phyloP scores from a whole-genome alignment of 2,329 filamentous ascomycete genomes.

The Mariannaea elegans region DNA sequence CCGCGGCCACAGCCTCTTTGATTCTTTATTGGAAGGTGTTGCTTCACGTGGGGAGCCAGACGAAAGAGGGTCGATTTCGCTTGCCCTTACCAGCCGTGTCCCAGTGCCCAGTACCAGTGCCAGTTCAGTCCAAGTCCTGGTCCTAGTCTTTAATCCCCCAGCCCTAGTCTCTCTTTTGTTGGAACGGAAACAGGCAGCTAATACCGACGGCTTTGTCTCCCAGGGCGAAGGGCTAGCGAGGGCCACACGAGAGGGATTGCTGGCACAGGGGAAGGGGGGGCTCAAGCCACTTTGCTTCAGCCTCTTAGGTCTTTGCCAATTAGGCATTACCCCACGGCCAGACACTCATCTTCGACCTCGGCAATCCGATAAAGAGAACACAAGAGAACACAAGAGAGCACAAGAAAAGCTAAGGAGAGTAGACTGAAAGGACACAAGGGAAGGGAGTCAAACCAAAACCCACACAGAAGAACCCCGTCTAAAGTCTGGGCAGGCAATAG shows the following conservation, averaged over 20 bases:
- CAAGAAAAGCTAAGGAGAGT: neutral
- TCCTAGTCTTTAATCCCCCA: conserved; percentile 10
- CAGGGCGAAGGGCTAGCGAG: conserved; percentile 21
- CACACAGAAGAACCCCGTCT: conserved; percentile 19
- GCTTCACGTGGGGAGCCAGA: conserved; percentile 36
- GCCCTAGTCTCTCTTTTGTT: conserved; percentile 26
- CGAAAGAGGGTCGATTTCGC: conserved; percentile 33
- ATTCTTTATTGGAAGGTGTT: conserved; percentile 36
- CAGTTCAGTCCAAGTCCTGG: neutral
- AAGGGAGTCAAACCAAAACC: conserved; percentile 26
- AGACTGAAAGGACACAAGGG: conserved; percentile 12
- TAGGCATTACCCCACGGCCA: conserved; percentile 36
- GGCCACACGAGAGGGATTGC: conserved; percentile 26
- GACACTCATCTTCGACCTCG: conserved; percentile 33
- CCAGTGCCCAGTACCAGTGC: conserved; percentile 8
- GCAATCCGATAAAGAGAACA: conserved; percentile 23
- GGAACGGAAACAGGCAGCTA: neutral
- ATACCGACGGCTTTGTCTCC: conserved; percentile 28
- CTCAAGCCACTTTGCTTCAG: conserved; percentile 34
- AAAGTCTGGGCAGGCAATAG: conserved; percentile 19
- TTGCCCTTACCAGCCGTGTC: conserved; percentile 28
- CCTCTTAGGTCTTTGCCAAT: conserved; percentile 30
- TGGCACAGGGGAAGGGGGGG: conserved; percentile 31
- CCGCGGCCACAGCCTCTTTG: conserved; percentile 35
- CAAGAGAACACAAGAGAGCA: conserved; percentile 16